These are phyloP conservation scores for Myxozyma vanderwaltii DNA, from an alignment of 805 yeast species.

Conservation along the genomic window DNA sequence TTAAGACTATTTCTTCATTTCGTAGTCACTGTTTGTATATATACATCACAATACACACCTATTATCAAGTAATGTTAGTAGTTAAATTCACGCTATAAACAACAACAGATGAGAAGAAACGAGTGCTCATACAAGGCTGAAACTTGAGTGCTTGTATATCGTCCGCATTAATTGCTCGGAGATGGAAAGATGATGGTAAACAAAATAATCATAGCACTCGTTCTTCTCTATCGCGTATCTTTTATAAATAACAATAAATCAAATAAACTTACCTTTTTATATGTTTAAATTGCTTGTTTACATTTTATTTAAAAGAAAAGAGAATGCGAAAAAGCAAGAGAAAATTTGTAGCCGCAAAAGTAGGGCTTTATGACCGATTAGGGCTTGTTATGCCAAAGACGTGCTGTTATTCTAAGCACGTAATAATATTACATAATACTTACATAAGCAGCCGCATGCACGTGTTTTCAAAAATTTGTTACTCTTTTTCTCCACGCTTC, in stretches of 20 bases:
- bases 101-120: background rate
- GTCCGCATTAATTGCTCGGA: constrained; percentile 27
- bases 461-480: background rate
- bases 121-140: constrained; percentile 35
- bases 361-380: constrained; percentile 1
- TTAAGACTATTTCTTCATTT: constrained; percentile 27
- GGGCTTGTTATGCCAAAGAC: background rate
- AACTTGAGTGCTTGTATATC: constrained; percentile 22
- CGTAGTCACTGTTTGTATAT: background rate
- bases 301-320: no score
- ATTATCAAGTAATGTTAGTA: no score
- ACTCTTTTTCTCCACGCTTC: background rate
- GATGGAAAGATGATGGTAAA: constrained; percentile 23
- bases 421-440: no score
- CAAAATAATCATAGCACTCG: constrained; percentile 18
- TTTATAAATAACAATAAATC: background rate
- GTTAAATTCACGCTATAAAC: no score
- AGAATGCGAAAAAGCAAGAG: background rate
- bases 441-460: background rate
- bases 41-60: background rate
- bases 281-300: no score
- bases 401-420: background rate
- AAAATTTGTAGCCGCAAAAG: background rate
- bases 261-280: background rate
- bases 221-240: background rate